Conservation (phyloP, 2,329 filamentous ascomycete species). For the Colletotrichum sp. region DNA sequence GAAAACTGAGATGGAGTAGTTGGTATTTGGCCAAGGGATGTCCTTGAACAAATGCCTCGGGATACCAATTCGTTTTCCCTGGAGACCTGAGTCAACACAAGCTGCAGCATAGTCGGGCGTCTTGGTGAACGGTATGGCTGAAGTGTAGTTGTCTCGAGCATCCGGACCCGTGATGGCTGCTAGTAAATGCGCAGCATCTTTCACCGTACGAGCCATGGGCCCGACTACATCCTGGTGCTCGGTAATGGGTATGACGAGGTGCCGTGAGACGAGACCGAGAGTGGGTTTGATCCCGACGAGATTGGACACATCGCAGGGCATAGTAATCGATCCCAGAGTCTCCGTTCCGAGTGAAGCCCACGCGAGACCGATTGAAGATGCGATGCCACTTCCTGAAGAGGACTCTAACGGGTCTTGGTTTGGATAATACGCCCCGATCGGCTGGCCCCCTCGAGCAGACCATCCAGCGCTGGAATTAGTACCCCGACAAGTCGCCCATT, state of each 20-base stretch:
- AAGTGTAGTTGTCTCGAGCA: constrained; percentile 67
- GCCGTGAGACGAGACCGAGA: constrained; percentile 66
- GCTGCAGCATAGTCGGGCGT: constrained; percentile 67
- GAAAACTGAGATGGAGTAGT: constrained; percentile 52
- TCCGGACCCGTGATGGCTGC: constrained; percentile 68
- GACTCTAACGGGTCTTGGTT: constrained; percentile 67
- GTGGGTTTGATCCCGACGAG: constrained; percentile 74
- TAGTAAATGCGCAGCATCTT: constrained; percentile 68
- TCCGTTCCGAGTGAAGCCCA: constrained; percentile 48
- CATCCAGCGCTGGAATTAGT: constrained; percentile 65
- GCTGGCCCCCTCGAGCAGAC: constrained; percentile 69
- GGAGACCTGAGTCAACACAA: constrained; percentile 56
- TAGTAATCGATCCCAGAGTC: constrained; percentile 68
- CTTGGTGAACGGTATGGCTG: constrained; percentile 53
- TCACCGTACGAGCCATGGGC: constrained; percentile 67
- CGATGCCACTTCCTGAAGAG: constrained; percentile 67
- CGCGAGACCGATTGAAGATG: constrained; percentile 60
- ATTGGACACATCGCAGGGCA: constrained; percentile 59
- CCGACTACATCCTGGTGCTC: constrained; percentile 71
- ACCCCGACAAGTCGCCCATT: constrained; percentile 70
- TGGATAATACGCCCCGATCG: constrained; percentile 64
- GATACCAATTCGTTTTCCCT: constrained; percentile 67
- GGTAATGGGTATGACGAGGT: constrained; percentile 70
- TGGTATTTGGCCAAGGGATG: neutral
- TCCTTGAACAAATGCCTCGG: constrained; percentile 57